These are phyloP conservation scores for Tieghemiomyces parasiticus DNA, from an alignment of 192 early-diverging fungal species.

Conservation along the genomic window DNA sequence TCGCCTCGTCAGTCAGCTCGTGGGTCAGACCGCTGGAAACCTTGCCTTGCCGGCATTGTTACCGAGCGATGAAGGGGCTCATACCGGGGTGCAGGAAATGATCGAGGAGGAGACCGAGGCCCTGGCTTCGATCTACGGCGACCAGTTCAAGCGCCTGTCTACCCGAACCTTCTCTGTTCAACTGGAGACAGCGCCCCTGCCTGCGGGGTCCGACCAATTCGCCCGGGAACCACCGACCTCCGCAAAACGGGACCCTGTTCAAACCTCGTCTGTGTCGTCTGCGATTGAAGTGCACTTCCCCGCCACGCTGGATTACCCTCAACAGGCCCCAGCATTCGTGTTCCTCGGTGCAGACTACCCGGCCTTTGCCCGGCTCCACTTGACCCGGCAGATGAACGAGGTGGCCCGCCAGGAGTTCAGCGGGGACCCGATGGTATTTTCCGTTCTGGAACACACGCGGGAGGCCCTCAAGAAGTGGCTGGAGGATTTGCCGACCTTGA, in stretches of 20 bases:
- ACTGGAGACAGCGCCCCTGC: neutral
- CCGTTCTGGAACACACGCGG: slow-evolving; percentile 13
- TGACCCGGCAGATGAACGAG: slow-evolving; percentile 12
- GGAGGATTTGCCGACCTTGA: neutral
- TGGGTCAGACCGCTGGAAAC: neutral
- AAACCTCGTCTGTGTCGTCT: too few relatives aligned
- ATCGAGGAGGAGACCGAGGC: slow-evolving; percentile 40
- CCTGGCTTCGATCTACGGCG: slow-evolving; percentile 51
- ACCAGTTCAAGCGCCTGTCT: slow-evolving; percentile 25
- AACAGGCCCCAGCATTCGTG: slow-evolving; percentile 43
- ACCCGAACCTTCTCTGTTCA: slow-evolving; percentile 13
- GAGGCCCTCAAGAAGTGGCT: neutral
- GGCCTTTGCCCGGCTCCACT: slow-evolving; percentile 33
- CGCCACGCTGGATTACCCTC: slow-evolving; percentile 41
- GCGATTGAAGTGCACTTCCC: slow-evolving; percentile 48
- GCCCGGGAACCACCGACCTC: too few relatives aligned
- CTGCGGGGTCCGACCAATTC: too few relatives aligned
- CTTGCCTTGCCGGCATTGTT: too few relatives aligned
- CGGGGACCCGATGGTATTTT: slow-evolving; percentile 31
- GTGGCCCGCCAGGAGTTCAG: slow-evolving; percentile 12
- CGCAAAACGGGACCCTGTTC: too few relatives aligned
- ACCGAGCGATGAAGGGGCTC: neutral
- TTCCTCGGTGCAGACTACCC: slow-evolving; percentile 47
- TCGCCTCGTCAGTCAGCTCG: neutral
- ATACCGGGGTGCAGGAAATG: neutral